These are phyloP conservation scores for Plasmodium inui DNA, from an alignment of 169 alveolate species.

Conservation along the genomic window DNA sequence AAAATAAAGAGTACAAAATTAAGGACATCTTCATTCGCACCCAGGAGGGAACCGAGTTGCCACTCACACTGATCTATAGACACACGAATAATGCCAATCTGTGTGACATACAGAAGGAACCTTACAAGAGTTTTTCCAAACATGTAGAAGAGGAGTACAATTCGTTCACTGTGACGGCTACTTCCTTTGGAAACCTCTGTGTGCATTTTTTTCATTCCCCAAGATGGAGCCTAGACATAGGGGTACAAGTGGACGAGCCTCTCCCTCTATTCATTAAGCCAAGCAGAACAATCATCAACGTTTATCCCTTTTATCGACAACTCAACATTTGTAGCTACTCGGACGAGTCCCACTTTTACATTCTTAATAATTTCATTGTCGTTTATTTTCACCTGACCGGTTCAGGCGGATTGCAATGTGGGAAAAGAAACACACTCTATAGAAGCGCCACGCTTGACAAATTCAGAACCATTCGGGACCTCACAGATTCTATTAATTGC, in stretches of 20 bases:
- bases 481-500: slow-evolving; percentile 43
- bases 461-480: slow-evolving; percentile 1
- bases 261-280: slow-evolving; percentile 37
- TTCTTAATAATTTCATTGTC: slow-evolving; percentile 23
- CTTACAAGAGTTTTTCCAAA: neutral
- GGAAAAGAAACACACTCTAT: neutral
- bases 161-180: neutral
- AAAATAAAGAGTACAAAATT: slow-evolving; percentile 7
- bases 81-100: slow-evolving; percentile 3
- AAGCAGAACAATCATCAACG: slow-evolving; percentile 34
- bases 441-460: neutral
- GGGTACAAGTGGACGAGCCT: neutral
- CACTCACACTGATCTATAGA: slow-evolving; percentile 35
- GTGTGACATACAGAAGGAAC: neutral
- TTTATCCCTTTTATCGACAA: slow-evolving; percentile 41
- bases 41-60: neutral
- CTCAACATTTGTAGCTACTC: slow-evolving; percentile 29
- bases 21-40: slow-evolving; percentile 34
- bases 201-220: neutral
- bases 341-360: slow-evolving; percentile 41
- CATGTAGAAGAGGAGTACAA: neutral
- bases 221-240: neutral
- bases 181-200: neutral
- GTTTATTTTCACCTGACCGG: slow-evolving; percentile 64
- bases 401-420: slow-evolving; percentile 16